Percentiles rank a stretch among this genome's conserved stretches.
phyloP scores from a whole-genome alignment of 1,284 basidiomycete genomes.

The Golubevia sp. region DNA sequence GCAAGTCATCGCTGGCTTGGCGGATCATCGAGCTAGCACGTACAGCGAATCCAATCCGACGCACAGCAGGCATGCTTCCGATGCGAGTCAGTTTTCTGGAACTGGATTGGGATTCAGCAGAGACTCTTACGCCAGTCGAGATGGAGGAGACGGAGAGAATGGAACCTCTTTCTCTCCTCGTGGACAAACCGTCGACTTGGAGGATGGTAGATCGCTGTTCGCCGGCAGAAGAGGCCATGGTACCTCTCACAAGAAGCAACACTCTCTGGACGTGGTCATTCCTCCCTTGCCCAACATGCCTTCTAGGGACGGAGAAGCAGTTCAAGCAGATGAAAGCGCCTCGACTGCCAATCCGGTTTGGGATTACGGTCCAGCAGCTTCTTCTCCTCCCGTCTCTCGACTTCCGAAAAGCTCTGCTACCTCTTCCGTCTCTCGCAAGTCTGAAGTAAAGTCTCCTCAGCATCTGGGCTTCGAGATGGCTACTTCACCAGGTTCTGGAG shows the following conservation, averaged over 20 bases:
- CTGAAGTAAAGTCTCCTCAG: background rate
- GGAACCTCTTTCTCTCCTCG: background rate
- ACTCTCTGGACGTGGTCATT: background rate
- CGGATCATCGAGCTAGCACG: slow-evolving; percentile 25
- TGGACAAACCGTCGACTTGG: background rate
- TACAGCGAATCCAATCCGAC: slow-evolving; percentile 27
- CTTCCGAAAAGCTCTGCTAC: background rate
- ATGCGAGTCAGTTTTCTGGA: slow-evolving; percentile 13
- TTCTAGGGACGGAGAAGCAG: background rate
- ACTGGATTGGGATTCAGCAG: background rate
- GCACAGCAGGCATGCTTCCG: slow-evolving; percentile 13
- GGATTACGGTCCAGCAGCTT: no score
- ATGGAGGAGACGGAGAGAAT: background rate
- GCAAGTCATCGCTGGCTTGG: slow-evolving; percentile 48
- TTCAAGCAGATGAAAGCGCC: background rate
- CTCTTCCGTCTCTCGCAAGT: background rate
- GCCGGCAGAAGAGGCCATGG: background rate
- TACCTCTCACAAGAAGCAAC: background rate
- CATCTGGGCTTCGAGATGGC: slow-evolving; percentile 20
- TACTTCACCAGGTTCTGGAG: slow-evolving; percentile 7
- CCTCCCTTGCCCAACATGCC: background rate
- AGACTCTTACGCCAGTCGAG: background rate
- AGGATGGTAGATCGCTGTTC: background rate
- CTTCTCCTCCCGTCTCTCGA: background rate
- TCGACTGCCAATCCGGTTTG: no score